Evolutionary conservation across 2,329 filamentous ascomycete species (phyloP), one percentile per base, ranked within the genome.

Genomic region (Cordyceps militaris): DNA sequence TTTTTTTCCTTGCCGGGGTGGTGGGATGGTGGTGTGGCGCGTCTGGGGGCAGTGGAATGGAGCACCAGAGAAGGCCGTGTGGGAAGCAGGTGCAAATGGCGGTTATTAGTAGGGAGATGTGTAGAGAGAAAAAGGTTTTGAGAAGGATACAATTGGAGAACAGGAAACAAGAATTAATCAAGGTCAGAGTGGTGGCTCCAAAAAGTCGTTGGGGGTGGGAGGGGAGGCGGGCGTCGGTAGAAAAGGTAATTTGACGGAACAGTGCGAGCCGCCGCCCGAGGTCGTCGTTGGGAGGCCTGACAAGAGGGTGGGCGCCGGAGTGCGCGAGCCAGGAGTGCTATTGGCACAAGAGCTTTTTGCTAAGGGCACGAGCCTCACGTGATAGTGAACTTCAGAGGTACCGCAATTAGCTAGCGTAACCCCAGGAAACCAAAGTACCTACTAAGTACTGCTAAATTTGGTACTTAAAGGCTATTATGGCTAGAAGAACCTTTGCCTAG

Each of bases 181-280:
- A 56, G 36, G 43, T 40, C 13, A 30, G 36, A 36, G 46, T 56
- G 54, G 44, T 28, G 24, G 34, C 43, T 32, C 44, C 26, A 23
- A 32, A n/a, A n/a, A 36, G 44, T 44, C 55, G 46, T 44, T 42
- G 52, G 34, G 44, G 24, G 36, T 48, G 43, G 43, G 52, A 24
- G 16, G 51, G n/a, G 44, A 38, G 42, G 34, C 46, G 55, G 55
- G 46, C 38, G 46, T 30, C 44, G 28, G 55, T 50, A 44, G 46
- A 51, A 44, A 36, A 50, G 36, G 55, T 36, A 57, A 50, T 57
- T 50, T 34, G 28, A 51, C 46, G 55, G 55, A 57, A 57, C 55
- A 50, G 55, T 57, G 55, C 55, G 46, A 57, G 36, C 47, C 55
- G 55, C 38, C 54, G 14, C 46, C 55, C 55, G 55, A 57, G 55